Evolutionary conservation across 2,329 filamentous ascomycete genomes (phyloP).

Genomic region (Aspergillus sp.): DNA sequence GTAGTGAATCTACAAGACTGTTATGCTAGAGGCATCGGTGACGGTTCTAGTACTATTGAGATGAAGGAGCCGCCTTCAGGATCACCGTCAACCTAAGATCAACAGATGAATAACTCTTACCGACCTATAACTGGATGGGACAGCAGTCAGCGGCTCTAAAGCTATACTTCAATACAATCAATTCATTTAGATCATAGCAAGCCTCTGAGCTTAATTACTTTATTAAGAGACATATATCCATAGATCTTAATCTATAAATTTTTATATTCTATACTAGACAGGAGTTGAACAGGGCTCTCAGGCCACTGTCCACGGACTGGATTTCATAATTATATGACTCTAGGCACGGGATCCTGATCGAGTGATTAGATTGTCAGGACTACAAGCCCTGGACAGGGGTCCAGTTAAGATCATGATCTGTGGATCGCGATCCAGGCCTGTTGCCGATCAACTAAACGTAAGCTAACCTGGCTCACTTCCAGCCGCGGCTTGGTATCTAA

Average conservation of each 20-base stretch:
- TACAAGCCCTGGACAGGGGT: not conserved
- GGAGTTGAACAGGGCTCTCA: not conserved
- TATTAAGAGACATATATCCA: not conserved
- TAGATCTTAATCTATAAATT: not conserved
- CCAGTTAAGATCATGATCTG: not conserved
- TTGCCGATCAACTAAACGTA: not conserved
- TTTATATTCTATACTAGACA: not conserved
- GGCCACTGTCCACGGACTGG: not conserved
- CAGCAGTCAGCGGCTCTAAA: not conserved
- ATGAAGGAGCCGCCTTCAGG: not conserved
- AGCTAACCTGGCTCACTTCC: not conserved
- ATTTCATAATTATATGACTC: not conserved
- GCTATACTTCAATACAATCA: not conserved
- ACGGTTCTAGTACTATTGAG: not conserved
- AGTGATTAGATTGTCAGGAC: not conserved
- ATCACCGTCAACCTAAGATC: not conserved
- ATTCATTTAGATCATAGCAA: not conserved
- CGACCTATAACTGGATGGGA: not conserved
- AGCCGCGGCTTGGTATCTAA: not conserved
- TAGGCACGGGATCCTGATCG: not conserved
- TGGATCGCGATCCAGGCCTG: not conserved
- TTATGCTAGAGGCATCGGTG: not conserved
- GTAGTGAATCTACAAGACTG: not conserved
- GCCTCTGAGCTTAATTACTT: not conserved
- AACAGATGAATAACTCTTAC: not conserved